Evolutionary conservation across 177 flowering plant species (phyloP).

Genomic region (Vitis hybrid): DNA sequence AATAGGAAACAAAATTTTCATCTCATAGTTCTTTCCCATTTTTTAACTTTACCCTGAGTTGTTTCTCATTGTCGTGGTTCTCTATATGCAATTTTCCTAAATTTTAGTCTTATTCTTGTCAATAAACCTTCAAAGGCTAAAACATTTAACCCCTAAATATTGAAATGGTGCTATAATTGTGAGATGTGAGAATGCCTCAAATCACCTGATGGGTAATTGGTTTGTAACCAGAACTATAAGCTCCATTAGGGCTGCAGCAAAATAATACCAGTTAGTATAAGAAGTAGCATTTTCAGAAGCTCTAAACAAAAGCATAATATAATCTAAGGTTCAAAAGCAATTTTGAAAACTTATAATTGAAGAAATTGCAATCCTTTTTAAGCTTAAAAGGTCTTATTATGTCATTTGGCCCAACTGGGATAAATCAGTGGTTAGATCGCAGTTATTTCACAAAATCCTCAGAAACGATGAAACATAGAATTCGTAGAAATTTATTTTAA

Average conservation of each 20-base stretch:
- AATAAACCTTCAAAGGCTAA: slow-evolving; percentile 6
- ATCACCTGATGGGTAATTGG: slow-evolving; percentile 99
- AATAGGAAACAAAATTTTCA: too few relatives aligned
- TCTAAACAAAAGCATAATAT: neutral
- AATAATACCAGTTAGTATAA: neutral
- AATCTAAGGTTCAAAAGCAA: neutral
- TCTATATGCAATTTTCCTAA: neutral
- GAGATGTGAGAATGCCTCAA: slow-evolving; percentile 43
- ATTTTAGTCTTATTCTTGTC: neutral
- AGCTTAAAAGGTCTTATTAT: too few relatives aligned
- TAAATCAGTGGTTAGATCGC: neutral
- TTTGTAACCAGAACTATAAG: slow-evolving; percentile 92
- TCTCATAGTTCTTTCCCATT: too few relatives aligned
- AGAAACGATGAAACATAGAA: neutral
- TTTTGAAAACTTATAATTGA: neutral
- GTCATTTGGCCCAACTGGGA: neutral
- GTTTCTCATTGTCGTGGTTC: neutral
- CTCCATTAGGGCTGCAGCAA: slow-evolving; percentile 93
- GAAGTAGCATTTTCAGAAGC: too few relatives aligned
- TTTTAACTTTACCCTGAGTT: too few relatives aligned
- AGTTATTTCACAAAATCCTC: neutral
- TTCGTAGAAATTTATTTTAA: neutral
- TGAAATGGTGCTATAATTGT: slow-evolving; percentile 14
- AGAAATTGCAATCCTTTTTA: too few relatives aligned
- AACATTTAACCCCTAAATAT: slow-evolving; percentile 4